These are phyloP conservation scores for Stephania japonica DNA, from an alignment of 164 flowering plant genomes.

Conservation along the genomic window DNA sequence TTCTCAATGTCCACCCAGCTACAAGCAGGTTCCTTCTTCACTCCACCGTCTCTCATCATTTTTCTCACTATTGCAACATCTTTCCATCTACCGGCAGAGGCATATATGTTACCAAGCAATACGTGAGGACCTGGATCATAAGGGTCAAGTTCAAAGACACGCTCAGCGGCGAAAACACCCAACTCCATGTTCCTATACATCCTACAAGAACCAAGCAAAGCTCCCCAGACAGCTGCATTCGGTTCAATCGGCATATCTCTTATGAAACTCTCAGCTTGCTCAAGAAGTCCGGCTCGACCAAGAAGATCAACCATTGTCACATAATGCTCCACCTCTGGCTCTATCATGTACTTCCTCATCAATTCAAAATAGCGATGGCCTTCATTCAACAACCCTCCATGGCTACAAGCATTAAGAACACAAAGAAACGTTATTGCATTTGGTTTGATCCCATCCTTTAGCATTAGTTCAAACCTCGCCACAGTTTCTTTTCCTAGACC, in stretches of 20 bases:
- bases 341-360: conserved; percentile 42
- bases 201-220: conserved; percentile 63
- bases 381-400: conserved; percentile 50
- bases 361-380: conserved; percentile 44
- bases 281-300: conserved; percentile 60
- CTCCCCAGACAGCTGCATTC: conserved; percentile 57
- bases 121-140: conserved; percentile 54
- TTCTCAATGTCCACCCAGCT: conserved; percentile 76
- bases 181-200: conserved; percentile 59
- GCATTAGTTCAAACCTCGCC: conserved; percentile 44
- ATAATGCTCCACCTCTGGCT: conserved; percentile 46
- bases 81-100: conserved; percentile 48
- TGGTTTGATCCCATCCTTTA: conserved; percentile 36
- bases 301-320: conserved; percentile 63
- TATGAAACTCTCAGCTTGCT: conserved; percentile 43
- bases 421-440: conserved; percentile 57
- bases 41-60: conserved; percentile 49
- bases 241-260: conserved; percentile 51
- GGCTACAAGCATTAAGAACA: conserved; percentile 69
- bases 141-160: conserved; percentile 58
- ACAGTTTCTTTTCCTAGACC: conserved; percentile 50
- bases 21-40: conserved; percentile 65
- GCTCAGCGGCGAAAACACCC: conserved; percentile 59
- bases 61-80: conserved; percentile 53
- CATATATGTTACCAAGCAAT: conserved; percentile 56